Evolutionary conservation across 2,329 filamentous ascomycete species (phyloP), one percentile per base, ranked within the genome.

Genomic region (Alternaria sp.): DNA sequence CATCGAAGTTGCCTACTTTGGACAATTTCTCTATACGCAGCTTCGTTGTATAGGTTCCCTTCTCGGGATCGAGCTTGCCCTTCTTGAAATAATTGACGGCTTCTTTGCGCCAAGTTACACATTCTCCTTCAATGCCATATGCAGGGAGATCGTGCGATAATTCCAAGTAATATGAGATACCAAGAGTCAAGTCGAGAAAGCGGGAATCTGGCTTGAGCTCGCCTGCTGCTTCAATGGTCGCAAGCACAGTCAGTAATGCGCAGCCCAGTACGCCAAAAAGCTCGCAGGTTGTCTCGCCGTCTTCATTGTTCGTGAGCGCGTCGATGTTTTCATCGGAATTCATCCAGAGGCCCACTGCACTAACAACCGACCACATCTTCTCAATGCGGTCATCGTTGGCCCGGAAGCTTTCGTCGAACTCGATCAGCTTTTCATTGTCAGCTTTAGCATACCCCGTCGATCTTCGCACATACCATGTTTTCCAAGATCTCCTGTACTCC

Each of bases 361-460:
- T 69, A 3, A 72, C 45, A 10, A 66, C 38, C 20, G 45, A 49
- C 69, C 69, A 72, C 60, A 67, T 65, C 11, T 64, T 58, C 30
- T 67, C 40, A 8, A 67, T 30, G 27, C 54, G 54, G 5, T 56
- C 44, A 3, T n/a, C 44, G n/a, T 60, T 55, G 10, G 50, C 50
- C 3, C 30, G 57, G 45, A 67, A 60, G n/a, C 40, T 62, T 27
- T 54, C 38, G 34, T 70, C 48, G 14, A 71, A 69, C 4, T 64
- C 67, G 5, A 62, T 28, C 43, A 70, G 41, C 66, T 70, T 25
- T 34, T 16, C 8, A 6, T 16, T 9, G 43, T 56, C 20, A 49
- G 55, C 38, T 12, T 41, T 32, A 20, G 22, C 10, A 4, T 14
- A 44, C 25, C 6, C 11, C 7, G 12, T 9, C 8, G 22, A 34